Base-by-base conservation (phyloP, 148 eudicot species). In the Linanthus parryae region DNA sequence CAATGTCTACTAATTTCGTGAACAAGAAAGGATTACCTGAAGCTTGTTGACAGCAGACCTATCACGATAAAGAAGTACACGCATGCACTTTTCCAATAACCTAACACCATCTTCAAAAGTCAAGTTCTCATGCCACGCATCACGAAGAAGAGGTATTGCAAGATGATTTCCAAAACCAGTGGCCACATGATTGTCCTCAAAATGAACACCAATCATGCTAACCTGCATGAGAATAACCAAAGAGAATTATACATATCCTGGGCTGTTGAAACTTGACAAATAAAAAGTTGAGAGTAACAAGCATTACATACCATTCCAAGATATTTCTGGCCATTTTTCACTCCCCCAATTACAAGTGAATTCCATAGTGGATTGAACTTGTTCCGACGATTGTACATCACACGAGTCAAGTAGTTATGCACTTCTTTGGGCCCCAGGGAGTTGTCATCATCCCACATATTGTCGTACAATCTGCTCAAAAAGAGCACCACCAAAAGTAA, bases 361-460 rank as follows among this genome's bases (percentile, higher is more conserved):
- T 86, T 91, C 98, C 98, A 91, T 7, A 91, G 45, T 21, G 98
- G 98, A 64, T 87, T 70, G 62, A 87, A 86, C 70, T 91, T 91
- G 85, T 91, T 91, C 37, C 98, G 95, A 14, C 98, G 76, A 54
- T 86, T 91, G 68, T 91, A 86, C 98, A 91, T 91, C 43, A 86
- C 74, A 25, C 84, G 75, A 21, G 83, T 83, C 25, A 91, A 66
- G 68, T 86, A 91, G 67, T 63, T 83, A 66, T 85, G 97, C 54
- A 90, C 83, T 67, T 91, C 95, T 64, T 86, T 91, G 34, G 98
- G 98, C 26, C 98, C 98, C 58, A 91, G 40, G 29, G 95, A 81
- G 65, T 91, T 91, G 17, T 89, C 95, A 54, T 91, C 98, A 81
- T 91, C 98, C 98, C 98, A 91, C 98, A 83, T 91, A 67, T 86